These are phyloP conservation scores for Pythium volutum DNA, from an alignment of 352 stramenopile species.

Conservation along the genomic window DNA sequence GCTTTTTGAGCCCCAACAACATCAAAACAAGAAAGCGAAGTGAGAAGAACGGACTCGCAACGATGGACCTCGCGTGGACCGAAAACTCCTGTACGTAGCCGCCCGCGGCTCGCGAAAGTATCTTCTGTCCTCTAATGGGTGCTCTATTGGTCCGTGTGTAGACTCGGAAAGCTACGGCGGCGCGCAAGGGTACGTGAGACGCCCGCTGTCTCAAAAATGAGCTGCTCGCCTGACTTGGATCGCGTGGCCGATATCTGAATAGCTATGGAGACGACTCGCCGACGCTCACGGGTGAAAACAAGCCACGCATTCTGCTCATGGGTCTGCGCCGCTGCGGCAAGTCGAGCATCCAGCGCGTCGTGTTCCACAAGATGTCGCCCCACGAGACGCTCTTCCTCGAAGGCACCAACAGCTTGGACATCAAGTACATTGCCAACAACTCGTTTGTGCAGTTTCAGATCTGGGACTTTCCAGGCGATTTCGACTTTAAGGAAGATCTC, in stretches of 20 bases:
- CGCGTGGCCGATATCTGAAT: neutral
- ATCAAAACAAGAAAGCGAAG: neutral
- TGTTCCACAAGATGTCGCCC: slow-evolving; percentile 99
- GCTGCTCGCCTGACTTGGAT: neutral
- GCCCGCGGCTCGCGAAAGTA: neutral
- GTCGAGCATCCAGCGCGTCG: slow-evolving; percentile 92
- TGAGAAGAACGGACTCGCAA: neutral
- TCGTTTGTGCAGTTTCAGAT: slow-evolving; percentile 98
- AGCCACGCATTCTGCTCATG: slow-evolving; percentile 97
- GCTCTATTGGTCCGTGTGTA: neutral
- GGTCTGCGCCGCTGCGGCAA: slow-evolving; percentile 91
- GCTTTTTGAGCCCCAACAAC: neutral
- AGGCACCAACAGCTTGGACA: slow-evolving; percentile 86
- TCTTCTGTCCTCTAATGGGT: neutral
- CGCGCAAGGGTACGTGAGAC: slow-evolving; percentile 22
- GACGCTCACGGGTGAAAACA: slow-evolving; percentile 84
- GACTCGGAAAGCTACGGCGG: slow-evolving; percentile 41
- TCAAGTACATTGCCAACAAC: slow-evolving; percentile 98
- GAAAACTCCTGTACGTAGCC: slow-evolving; percentile 72
- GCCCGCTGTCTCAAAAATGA: too few relatives aligned
- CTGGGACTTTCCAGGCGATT: slow-evolving; percentile 98
- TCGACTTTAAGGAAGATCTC: slow-evolving; percentile 89
- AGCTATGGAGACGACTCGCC: slow-evolving; percentile 74
- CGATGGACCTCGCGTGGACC: slow-evolving; percentile 64
- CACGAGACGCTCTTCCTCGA: slow-evolving; percentile 98